Conservation (phyloP, 441 rosid genomes). For the Pelargonium fulgidum region DNA sequence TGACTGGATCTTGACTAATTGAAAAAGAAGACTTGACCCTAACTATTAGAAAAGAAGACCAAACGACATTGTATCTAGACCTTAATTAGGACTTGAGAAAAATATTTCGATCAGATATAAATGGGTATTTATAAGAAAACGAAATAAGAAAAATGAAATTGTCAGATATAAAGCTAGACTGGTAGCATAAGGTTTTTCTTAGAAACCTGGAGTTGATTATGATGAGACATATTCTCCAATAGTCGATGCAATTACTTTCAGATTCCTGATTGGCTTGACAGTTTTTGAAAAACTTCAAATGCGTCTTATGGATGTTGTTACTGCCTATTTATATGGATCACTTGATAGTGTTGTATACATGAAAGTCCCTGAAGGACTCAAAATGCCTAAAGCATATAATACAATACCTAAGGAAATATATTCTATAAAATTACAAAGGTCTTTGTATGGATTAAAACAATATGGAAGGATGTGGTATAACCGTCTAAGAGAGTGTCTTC, state of each 20-base stretch:
- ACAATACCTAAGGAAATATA: not conserved
- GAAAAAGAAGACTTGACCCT: too few relatives aligned
- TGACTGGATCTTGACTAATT: too few relatives aligned
- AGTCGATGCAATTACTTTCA: slow-evolving; percentile 8
- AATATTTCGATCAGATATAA: not conserved
- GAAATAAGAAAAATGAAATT: slow-evolving; percentile 16
- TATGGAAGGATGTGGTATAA: not conserved
- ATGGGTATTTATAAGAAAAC: slow-evolving; percentile 2
- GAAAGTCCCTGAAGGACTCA: slow-evolving; percentile 16
- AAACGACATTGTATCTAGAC: too few relatives aligned
- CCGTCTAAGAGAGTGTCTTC: not conserved
- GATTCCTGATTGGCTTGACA: slow-evolving; percentile 9
- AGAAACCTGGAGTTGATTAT: slow-evolving; percentile 14
- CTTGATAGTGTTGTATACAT: slow-evolving; percentile 12
- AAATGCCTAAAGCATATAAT: not conserved
- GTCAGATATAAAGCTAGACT: slow-evolving; percentile 12
- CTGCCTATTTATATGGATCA: slow-evolving; percentile 9
- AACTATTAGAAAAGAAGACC: too few relatives aligned
- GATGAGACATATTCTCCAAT: slow-evolving; percentile 19
- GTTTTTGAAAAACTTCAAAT: not conserved
- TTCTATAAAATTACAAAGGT: slow-evolving; percentile 7
- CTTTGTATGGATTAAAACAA: not conserved
- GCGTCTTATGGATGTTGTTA: slow-evolving; percentile 13
- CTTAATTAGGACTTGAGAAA: too few relatives aligned
- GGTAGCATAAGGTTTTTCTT: slow-evolving; percentile 12